A percentile compares a stretch with the other conserved stretches of the same genome.
Conservation (phyloP, 2,329 filamentous ascomycete genomes). For the Diaporthe longicolla region DNA sequence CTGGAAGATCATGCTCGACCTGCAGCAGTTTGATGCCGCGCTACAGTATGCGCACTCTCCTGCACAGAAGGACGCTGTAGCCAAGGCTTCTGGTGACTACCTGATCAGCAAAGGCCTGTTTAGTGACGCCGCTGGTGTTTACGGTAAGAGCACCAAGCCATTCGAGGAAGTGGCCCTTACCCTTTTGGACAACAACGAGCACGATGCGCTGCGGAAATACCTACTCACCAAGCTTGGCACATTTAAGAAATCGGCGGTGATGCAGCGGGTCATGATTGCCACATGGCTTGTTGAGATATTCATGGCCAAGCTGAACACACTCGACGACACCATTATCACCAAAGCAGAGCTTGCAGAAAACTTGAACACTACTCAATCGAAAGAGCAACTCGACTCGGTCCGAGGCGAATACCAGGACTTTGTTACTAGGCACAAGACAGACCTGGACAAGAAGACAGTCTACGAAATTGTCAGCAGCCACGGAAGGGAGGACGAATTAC, state of each 20-base stretch:
- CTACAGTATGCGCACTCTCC: slow-evolving; percentile 86
- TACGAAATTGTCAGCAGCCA: slow-evolving; percentile 98
- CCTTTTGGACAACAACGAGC: slow-evolving; percentile 91
- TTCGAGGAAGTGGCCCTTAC: slow-evolving; percentile 96
- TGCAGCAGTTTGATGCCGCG: slow-evolving; percentile 90
- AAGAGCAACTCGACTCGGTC: slow-evolving; percentile 78
- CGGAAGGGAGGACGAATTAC: slow-evolving; percentile 90
- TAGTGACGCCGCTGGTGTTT: slow-evolving; percentile 87
- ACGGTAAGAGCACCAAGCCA: slow-evolving; percentile 94
- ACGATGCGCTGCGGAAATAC: slow-evolving; percentile 92
- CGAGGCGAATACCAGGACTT: slow-evolving; percentile 91
- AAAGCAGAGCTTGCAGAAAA: slow-evolving; percentile 85
- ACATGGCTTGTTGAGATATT: slow-evolving; percentile 96
- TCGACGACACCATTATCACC: slow-evolving; percentile 94
- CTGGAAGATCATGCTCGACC: slow-evolving; percentile 92
- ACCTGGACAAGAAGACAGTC: slow-evolving; percentile 90
- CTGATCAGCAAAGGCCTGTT: slow-evolving; percentile 86
- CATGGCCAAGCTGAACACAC: slow-evolving; percentile 95
- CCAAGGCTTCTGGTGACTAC: slow-evolving; percentile 91
- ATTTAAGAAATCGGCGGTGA: slow-evolving; percentile 85
- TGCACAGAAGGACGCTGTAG: slow-evolving; percentile 89
- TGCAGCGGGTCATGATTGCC: slow-evolving; percentile 96
- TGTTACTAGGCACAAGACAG: slow-evolving; percentile 84
- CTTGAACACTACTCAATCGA: slow-evolving; percentile 78
- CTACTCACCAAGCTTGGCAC: slow-evolving; percentile 85